Evolutionary conservation across 2,329 filamentous ascomycete genomes (phyloP), one percentile per base, ranked within the genome.

Genomic region (Fusarium sp.): DNA sequence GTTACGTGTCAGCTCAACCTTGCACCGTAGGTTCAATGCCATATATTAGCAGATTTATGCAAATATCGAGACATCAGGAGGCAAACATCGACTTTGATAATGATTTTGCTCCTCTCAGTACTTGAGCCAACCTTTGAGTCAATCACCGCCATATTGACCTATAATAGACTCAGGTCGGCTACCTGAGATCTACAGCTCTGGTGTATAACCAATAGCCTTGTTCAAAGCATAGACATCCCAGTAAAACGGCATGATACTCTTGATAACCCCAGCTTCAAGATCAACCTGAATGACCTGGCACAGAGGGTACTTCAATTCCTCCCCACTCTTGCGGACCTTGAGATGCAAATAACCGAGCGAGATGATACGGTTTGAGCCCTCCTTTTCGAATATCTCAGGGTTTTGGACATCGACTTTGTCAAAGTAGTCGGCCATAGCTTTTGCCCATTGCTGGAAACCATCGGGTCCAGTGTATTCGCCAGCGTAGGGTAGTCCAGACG

Each of bases 401-500:
- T 77, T 66, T n/a, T 76, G 71, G 18, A 82, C 79, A 45, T 78
- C 78, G 9, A 82, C 73, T 11, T 75, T 59, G 25, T 77, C 73
- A 55, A 77, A 78, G 16, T 67, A 69, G 18, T 63, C 37, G 49
- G 75, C 78, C 79, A 82, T 81, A 3, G 72, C 69, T 18, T 74
- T 58, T 23, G 71, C 70, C 78, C 80, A 82, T 35, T 78, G 73
- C 58, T 78, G 72, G n/a, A 82, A 73, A 1, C 79, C 80, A 12
- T 74, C 68, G 18, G 76, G 74, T 5, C 81, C 81, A 12, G 59
- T 60, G 67, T 78, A 82, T 1, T 70, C 54, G 29, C 80, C 81
- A 5, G 77, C 77, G 48, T 80, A 82, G 9, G 80, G 81, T 10
- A 82, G 72, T 10, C 77, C 80, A 3, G 79, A 77, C 10, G 79